phyloP scores from a whole-genome alignment of 1,284 basidiomycete genomes.

The Naganishia liquefaciens region DNA sequence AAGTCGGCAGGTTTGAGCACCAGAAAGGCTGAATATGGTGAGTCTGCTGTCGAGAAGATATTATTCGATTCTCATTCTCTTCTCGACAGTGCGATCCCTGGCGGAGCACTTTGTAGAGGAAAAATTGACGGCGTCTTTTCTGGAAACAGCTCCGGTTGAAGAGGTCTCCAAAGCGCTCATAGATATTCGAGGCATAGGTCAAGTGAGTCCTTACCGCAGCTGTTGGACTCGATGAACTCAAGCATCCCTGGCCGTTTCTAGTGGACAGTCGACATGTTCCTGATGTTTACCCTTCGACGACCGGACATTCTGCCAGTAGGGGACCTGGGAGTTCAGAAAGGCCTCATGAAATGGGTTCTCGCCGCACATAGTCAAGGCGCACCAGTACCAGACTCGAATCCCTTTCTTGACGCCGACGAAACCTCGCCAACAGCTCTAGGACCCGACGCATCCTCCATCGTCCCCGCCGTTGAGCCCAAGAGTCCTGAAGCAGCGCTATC shows the following conservation, averaged over 20 bases:
- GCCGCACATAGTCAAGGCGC: constrained; percentile 58
- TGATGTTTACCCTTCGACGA: constrained; percentile 78
- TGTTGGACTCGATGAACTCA: no score
- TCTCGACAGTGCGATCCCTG: constrained; percentile 67
- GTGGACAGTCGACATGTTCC: constrained; percentile 78
- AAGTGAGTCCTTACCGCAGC: constrained; percentile 55
- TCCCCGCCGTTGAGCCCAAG: constrained; percentile 31
- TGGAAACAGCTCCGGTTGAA: constrained; percentile 70
- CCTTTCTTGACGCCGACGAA: constrained; percentile 57
- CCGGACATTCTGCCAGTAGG: constrained; percentile 80
- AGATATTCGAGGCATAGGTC: constrained; percentile 76
- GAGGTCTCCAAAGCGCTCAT: constrained; percentile 72
- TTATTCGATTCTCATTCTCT: not conserved
- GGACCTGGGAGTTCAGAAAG: constrained; percentile 78
- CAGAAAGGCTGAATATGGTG: constrained; percentile 82
- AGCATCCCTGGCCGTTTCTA: constrained; percentile 26
- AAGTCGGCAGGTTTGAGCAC: constrained; percentile 72
- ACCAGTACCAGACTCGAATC: constrained; percentile 33
- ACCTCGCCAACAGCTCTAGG: constrained; percentile 41
- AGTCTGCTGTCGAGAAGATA: constrained; percentile 37
- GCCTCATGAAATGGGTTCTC: constrained; percentile 72
- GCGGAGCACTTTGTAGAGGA: constrained; percentile 76
- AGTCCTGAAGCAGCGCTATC: constrained; percentile 20
- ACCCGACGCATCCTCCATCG: constrained; percentile 8
- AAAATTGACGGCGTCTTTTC: constrained; percentile 68